Conservation (phyloP, 164 flowering plant genomes). For the Akebia trifoliata region DNA sequence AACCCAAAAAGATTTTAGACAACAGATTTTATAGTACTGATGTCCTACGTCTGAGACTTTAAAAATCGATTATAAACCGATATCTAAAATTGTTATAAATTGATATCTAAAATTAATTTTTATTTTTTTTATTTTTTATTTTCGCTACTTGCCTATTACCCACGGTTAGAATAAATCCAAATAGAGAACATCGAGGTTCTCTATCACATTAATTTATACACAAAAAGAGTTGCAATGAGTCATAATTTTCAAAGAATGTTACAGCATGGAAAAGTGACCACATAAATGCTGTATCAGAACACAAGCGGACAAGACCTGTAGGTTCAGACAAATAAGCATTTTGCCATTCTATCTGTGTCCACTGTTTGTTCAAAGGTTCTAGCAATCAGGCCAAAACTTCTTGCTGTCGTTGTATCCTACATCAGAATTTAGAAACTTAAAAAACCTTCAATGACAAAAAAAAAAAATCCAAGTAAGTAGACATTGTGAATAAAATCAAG, state of each 20-base stretch:
- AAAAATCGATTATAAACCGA: too few species aligned
- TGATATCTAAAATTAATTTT: too few species aligned
- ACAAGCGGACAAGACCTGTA: slow-evolving; percentile 57
- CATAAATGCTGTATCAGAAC: slow-evolving; percentile 62
- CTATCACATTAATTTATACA: too few species aligned
- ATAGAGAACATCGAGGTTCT: too few species aligned
- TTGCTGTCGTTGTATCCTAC: slow-evolving; percentile 86
- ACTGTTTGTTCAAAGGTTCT: slow-evolving; percentile 86
- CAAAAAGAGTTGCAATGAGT: too few species aligned
- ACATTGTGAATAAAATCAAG: not conserved
- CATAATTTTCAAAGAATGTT: slow-evolving; percentile 95
- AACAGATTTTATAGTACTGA: too few species aligned
- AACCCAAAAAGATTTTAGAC: too few species aligned
- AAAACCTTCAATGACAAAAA: not conserved
- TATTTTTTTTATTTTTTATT: too few species aligned
- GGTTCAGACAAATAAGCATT: slow-evolving; percentile 78
- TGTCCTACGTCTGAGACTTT: too few species aligned
- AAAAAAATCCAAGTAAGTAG: slow-evolving; percentile 3
- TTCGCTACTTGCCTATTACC: too few species aligned
- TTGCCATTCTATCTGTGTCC: slow-evolving; percentile 88
- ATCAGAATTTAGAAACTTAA: slow-evolving; percentile 13
- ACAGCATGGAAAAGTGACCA: slow-evolving; percentile 92
- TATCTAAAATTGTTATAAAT: too few species aligned
- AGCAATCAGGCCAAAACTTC: slow-evolving; percentile 93
- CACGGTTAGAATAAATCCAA: too few species aligned